Evolutionary conservation across 345 rosid species (phyloP).

Genomic region (Toxicodendron radicans): DNA sequence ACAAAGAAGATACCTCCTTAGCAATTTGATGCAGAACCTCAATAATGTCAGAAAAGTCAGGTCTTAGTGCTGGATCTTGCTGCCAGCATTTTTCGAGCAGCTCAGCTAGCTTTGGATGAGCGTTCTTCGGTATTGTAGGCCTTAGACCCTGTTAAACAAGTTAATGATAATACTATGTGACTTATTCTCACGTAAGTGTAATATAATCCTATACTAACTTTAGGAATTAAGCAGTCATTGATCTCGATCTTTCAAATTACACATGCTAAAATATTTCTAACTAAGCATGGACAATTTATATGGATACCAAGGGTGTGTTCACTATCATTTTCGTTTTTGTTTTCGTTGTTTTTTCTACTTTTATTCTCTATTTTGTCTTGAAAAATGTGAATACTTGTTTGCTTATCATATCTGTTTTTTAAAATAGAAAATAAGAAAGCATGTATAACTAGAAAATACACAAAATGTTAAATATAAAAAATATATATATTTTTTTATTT

Average conservation of each 20-base stretch:
- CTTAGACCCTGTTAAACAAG: slow-evolving; percentile 57
- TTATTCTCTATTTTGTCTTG: too few species aligned
- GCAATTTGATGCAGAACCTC: slow-evolving; percentile 64
- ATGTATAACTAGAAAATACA: too few species aligned
- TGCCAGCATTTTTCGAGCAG: slow-evolving; percentile 83
- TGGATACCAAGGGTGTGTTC: not conserved
- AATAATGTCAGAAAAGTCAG: slow-evolving; percentile 79
- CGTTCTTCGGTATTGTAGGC: slow-evolving; percentile 74
- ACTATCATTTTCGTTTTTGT: too few species aligned
- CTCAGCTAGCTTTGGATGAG: slow-evolving; percentile 61
- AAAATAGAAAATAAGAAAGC: too few species aligned
- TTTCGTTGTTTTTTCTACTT: too few species aligned
- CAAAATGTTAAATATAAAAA: too few species aligned
- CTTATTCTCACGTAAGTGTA: not conserved
- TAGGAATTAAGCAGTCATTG: not conserved
- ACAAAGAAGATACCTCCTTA: slow-evolving; percentile 59
- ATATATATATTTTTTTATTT: too few species aligned
- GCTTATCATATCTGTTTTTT: too few species aligned
- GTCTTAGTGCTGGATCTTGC: slow-evolving; percentile 82
- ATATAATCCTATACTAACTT: not conserved
- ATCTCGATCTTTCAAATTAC: not conserved
- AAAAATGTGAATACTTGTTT: too few species aligned
- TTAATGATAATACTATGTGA: slow-evolving; percentile 8
- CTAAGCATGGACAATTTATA: not conserved
- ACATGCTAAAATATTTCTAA: not conserved